Percentiles rank a stretch among this genome's conserved stretches.
Evolutionary conservation across 2,329 filamentous ascomycete genomes (phyloP).

Genomic region (Pseudocercospora musae): DNA sequence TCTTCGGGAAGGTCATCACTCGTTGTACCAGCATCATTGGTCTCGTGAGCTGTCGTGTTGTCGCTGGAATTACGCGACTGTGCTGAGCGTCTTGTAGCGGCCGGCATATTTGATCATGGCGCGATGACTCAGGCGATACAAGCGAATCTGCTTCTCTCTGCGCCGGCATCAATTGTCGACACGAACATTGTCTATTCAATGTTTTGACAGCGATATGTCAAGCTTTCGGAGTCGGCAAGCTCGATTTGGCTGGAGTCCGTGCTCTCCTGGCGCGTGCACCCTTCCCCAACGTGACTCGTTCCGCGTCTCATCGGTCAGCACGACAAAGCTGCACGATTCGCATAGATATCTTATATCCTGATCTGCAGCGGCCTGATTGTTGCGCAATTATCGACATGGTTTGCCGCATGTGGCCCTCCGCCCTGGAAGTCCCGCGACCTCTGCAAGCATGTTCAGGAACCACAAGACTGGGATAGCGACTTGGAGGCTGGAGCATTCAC

Average conservation of each 20-base stretch:
- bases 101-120: slow-evolving; percentile 1
- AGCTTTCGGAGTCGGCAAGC: not conserved
- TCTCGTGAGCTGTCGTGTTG: slow-evolving; percentile 9
- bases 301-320: not conserved
- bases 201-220: not conserved
- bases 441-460: not conserved
- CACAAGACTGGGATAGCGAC: not conserved
- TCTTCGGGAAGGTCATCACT: slow-evolving; percentile 18
- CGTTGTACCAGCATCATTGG: slow-evolving; percentile 11
- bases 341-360: not conserved
- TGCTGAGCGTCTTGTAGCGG: slow-evolving; percentile 5
- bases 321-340: not conserved
- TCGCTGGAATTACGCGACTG: slow-evolving; percentile 4
- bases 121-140: not conserved
- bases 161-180: not conserved
- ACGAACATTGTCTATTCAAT: not conserved
- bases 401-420: not conserved
- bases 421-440: not conserved
- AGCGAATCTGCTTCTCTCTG: not conserved
- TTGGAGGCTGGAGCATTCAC: not conserved
- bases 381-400: not conserved
- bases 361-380: not conserved
- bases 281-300: not conserved
- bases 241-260: not conserved
- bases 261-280: not conserved